Evolutionary conservation across 2,329 filamentous ascomycete species (phyloP), one percentile per base, ranked within the genome.

Genomic region (Cladophialophora immunda): DNA sequence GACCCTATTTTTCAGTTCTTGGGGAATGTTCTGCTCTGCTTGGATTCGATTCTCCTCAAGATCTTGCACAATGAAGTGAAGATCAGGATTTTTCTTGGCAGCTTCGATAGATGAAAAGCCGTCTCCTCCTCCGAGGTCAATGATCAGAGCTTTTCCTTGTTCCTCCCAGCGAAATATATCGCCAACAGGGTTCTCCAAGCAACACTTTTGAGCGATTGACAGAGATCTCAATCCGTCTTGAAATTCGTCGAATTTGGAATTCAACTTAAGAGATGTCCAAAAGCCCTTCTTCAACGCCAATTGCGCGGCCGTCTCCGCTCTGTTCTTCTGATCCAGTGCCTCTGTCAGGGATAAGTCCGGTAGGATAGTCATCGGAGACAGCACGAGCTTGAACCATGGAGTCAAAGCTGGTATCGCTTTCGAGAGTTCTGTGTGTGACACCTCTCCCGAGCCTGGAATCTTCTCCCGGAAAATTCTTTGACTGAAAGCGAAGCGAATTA

Each of bases 1-100:
- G 45, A 69, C 47, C 19, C 54, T 58, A 25, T 53, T 45, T 47
- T 58, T 15, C 2, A 69, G 60, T n/a, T 25, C 54, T 13, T 58
- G 13, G 52, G 67, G 60, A 27, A 67, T 55, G 3, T 36, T 52
- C 50, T 61, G 29, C 47, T 64, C 58, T 6, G 54, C 64, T 19
- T 64, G 58, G 15, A 58, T 50, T 3, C 62, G 32, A 15, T 65
- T 64, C n/a, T 59, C 57, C 9, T 53, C 22, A 5, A 64, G 47
- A 38, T 69, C 67, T 52, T 69, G 64, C 34, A 69, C 38, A 8
- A 69, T 30, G 38, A 69, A 67, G 7, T 34, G 58, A 15, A 62
- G 53, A 17, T 58, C 36, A 11, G 59, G 56, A 19, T 53, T 53
- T 30, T 30, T 53, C 17, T 19, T 53, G 9, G 50, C 17, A 30